Percentiles rank a stretch among this genome's conserved stretches.
Conservation (phyloP, 345 rosid species). For the Ceriops zippeliana region DNA sequence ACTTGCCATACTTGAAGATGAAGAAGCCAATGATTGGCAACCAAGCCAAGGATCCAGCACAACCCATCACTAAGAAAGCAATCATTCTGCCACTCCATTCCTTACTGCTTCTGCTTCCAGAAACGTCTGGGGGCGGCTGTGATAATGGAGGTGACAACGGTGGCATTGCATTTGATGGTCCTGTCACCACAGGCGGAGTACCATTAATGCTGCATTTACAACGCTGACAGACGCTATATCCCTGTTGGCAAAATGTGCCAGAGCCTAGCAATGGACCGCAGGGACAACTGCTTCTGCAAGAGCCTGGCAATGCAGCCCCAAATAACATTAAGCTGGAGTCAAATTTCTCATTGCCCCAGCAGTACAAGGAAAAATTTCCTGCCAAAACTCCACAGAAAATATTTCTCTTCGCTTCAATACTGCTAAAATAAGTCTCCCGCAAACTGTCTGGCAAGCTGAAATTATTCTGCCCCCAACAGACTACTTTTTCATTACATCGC, state of each 20-base stretch:
- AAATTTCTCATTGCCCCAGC: conserved; percentile 56
- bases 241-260: conserved; percentile 30
- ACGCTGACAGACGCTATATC: conserved; percentile 22
- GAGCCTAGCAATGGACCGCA: conserved; percentile 24
- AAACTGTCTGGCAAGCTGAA: conserved; percentile 46
- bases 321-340: conserved; percentile 37
- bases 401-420: conserved; percentile 48
- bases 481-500: conserved; percentile 33
- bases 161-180: background rate
- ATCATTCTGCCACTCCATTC: conserved; percentile 43
- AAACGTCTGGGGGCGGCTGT: background rate
- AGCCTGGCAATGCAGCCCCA: conserved; percentile 43
- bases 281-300: conserved; percentile 43
- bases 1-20: conserved; percentile 38
- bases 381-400: conserved; percentile 60
- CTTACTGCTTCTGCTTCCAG: background rate
- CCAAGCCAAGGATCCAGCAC: conserved; percentile 45
- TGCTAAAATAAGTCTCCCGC: conserved; percentile 15
- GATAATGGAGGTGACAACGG: background rate
- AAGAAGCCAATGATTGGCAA: conserved; percentile 40
- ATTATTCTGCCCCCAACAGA: conserved; percentile 60
- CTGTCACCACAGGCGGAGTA: background rate
- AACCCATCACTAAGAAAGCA: conserved; percentile 56
- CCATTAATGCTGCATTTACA: background rate
- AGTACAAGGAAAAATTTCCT: conserved; percentile 36